phyloP scores from a whole-genome alignment of 257 asterid species.

The Primulina eburnea region DNA sequence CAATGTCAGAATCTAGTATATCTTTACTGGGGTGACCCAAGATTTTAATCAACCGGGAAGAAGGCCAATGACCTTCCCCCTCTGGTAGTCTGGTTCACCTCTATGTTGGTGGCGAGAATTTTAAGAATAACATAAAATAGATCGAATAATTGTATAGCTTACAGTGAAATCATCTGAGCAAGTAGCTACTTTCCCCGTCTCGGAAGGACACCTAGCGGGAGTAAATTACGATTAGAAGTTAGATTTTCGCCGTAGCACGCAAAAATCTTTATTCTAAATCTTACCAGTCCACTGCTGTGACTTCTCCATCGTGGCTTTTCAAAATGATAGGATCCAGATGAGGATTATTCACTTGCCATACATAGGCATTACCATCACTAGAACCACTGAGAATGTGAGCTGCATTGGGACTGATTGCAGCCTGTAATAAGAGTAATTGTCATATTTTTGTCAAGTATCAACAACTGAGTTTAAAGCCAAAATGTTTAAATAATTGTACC shows the following conservation, averaged over 20 bases:
- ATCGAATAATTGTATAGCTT: slow-evolving; percentile 27
- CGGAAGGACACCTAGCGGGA: slow-evolving; percentile 70
- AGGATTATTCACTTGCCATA: slow-evolving; percentile 94
- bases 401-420: slow-evolving; percentile 86
- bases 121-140: no score
- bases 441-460: slow-evolving; percentile 16
- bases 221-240: slow-evolving; percentile 26
- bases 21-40: background rate
- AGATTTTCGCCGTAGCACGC: background rate
- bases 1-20: background rate
- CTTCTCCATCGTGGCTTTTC: slow-evolving; percentile 87
- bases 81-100: no score
- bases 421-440: slow-evolving; percentile 44
- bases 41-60: background rate
- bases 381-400: slow-evolving; percentile 95
- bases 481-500: slow-evolving; percentile 37
- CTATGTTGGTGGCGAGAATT: no score
- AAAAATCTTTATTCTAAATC: slow-evolving; percentile 4
- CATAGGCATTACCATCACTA: slow-evolving; percentile 88
- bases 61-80: no score
- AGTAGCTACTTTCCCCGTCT: slow-evolving; percentile 85
- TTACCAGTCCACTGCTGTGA: slow-evolving; percentile 92
- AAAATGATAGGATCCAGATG: slow-evolving; percentile 53
- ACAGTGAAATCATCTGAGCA: slow-evolving; percentile 95
- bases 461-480: background rate